Base-by-base conservation (phyloP, 805 yeast species). In the Candida nitratophila region DNA sequence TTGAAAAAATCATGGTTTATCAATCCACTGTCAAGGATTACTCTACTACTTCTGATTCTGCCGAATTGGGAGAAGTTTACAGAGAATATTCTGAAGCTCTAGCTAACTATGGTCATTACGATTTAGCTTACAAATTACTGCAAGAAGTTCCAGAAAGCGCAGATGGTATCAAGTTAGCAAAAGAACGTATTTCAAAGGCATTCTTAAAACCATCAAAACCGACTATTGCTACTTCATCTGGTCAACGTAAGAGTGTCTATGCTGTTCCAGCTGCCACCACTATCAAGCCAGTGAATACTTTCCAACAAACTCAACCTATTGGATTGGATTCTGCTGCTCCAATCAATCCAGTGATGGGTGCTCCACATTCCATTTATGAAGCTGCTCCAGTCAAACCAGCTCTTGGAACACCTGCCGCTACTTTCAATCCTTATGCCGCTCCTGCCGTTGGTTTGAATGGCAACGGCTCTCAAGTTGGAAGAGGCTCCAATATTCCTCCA, bases 31-130 rank as follows among this genome's bases (percentile, higher is more conserved):
- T 74, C 31, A 66, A 66, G 40, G 53, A 48, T 22, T 30, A 41
- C 14, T 65, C 70, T 2, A 59, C 59, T 15, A 55, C 69, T 33
- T 51, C 69, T 1, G 54, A 68, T 2, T 69, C 74, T 11, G 69
- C 74, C 17, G 68, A 74, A 14, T 65, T 81, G 42, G 75, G 81
- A 52, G 70, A 71, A 33, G 81, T 83, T 2, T 79, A 86, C 48
- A 71, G 87, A 50, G 98, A 93, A 63, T 93, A 85, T 62, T 81
- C 95, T 39, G 81, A 78, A 51, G 69, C 84, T 47, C 80, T 89
- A 45, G 83, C 96, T 4, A 79, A 88, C 24, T 80, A 74, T 57
- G 98, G 97, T 24, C 80, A 86, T 50, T 81, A 87, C 53, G 95
- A 83, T 10, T 68, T 91, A 51, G 97, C 98, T 1, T 74, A 70